Percentiles rank a stretch among this genome's conserved stretches.
phyloP scores from a whole-genome alignment of 495 filamentous ascomycete species.

The Parathielavia hyrcaniae region DNA sequence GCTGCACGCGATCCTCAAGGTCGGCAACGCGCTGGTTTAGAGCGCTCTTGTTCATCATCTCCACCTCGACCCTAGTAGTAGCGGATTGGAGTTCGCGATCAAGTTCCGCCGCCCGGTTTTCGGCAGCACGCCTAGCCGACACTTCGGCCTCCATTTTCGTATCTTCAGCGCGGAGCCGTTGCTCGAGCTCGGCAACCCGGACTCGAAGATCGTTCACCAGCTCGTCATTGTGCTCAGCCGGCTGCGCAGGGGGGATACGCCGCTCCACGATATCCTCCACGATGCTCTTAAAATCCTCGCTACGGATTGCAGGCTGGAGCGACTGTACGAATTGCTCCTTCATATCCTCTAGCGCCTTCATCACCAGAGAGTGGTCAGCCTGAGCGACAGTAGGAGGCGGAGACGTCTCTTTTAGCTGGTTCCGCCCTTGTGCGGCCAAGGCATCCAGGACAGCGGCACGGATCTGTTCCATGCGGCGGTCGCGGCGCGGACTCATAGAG shows the following conservation, averaged over 20 bases:
- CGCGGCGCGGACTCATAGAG: constrained; percentile 59
- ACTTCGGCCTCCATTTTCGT: constrained; percentile 38
- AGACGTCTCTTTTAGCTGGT: constrained; percentile 22
- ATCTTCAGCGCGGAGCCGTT: constrained; percentile 42
- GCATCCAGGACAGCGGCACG: constrained; percentile 74
- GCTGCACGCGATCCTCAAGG: constrained; percentile 40
- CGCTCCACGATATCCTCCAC: constrained; percentile 54
- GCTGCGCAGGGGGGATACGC: constrained; percentile 39
- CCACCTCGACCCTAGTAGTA: constrained; percentile 47
- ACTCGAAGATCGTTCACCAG: constrained; percentile 38
- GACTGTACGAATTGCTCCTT: constrained; percentile 44
- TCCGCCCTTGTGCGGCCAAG: constrained; percentile 53
- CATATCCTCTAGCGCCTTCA: constrained; percentile 42
- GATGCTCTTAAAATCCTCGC: constrained; percentile 52
- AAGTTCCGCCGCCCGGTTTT: constrained; percentile 40
- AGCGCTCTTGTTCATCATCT: constrained; percentile 47
- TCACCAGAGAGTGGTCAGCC: constrained; percentile 28
- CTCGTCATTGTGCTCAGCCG: constrained; percentile 28
- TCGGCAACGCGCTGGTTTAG: constrained; percentile 43
- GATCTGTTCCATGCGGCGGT: constrained; percentile 77
- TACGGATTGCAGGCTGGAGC: constrained; percentile 41
- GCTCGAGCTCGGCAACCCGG: constrained; percentile 40
- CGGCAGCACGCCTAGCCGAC: constrained; percentile 36
- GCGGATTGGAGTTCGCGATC: constrained; percentile 43
- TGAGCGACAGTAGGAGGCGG: constrained; percentile 20